phyloP scores from a whole-genome alignment of 257 asterid genomes.

The Forsythia viridissima region DNA sequence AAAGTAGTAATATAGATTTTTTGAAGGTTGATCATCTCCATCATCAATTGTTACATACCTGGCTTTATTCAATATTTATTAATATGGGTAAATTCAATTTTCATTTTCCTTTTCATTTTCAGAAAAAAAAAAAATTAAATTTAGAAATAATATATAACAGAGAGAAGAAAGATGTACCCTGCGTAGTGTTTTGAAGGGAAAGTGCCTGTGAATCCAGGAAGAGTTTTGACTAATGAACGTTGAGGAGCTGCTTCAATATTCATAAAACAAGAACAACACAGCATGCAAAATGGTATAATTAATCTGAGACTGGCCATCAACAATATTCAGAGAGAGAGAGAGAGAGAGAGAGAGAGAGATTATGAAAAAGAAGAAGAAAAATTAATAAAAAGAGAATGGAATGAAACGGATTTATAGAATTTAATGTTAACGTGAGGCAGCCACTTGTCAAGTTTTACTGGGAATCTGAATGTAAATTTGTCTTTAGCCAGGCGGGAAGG shows the following conservation, averaged over 20 bases:
- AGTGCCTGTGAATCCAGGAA: constrained; percentile 57
- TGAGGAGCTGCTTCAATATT: constrained; percentile 48
- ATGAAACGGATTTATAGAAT: constrained; percentile 1
- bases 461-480: constrained; percentile 18
- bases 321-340: background rate
- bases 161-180: constrained; percentile 28
- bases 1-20: constrained; percentile 62
- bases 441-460: constrained; percentile 9
- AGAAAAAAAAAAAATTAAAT: too few relatives aligned
- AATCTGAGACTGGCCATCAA: constrained; percentile 26
- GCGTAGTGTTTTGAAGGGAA: constrained; percentile 66
- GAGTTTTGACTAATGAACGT: constrained; percentile 35
- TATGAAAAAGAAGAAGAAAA: background rate
- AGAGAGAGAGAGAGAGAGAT: background rate
- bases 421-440: background rate
- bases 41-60: constrained; percentile 45
- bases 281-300: constrained; percentile 25
- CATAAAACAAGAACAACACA: constrained; percentile 19
- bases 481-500: constrained; percentile 13
- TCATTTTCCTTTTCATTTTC: too few relatives aligned
- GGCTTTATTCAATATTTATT: background rate
- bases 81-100: background rate
- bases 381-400: background rate
- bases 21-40: constrained; percentile 32
- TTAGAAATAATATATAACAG: too few relatives aligned